Conservation (phyloP, 805 yeast species). For the Yamadazyma insecticola region DNA sequence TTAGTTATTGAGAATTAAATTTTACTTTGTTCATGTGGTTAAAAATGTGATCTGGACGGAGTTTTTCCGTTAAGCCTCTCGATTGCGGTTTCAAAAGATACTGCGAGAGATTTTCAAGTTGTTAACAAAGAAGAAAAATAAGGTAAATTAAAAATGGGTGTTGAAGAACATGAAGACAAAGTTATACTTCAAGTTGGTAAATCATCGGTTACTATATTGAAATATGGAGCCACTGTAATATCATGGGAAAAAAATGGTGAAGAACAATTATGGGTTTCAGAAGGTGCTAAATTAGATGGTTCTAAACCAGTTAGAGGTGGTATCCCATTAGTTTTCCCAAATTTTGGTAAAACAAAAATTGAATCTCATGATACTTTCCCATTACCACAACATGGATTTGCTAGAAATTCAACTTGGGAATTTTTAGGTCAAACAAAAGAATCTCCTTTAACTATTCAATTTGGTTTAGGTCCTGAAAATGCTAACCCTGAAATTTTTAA, state of each 20-base stretch:
- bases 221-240: constrained; percentile 82
- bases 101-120: no score
- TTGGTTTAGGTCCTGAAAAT: constrained; percentile 84
- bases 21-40: no score
- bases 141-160: constrained; percentile 35
- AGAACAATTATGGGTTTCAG: constrained; percentile 81
- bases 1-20: no score
- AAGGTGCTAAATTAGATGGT: constrained; percentile 84
- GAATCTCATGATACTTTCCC: constrained; percentile 50
- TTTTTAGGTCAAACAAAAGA: constrained; percentile 79
- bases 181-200: constrained; percentile 58
- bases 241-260: constrained; percentile 71
- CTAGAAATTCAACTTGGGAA: constrained; percentile 89
- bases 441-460: constrained; percentile 74
- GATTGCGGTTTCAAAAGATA: no score
- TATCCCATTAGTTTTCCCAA: constrained; percentile 93
- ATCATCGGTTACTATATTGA: constrained; percentile 64
- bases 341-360: constrained; percentile 67
- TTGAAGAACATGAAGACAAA: constrained; percentile 60
- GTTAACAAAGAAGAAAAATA: neutral
- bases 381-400: constrained; percentile 96
- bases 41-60: no score
- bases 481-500: constrained; percentile 57
- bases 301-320: constrained; percentile 96
- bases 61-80: no score